Percentiles rank a stretch among this genome's conserved stretches.
These are phyloP conservation scores for Pythium dissotocum DNA, from an alignment of 352 stramenopile genomes.

Conservation along the genomic window DNA sequence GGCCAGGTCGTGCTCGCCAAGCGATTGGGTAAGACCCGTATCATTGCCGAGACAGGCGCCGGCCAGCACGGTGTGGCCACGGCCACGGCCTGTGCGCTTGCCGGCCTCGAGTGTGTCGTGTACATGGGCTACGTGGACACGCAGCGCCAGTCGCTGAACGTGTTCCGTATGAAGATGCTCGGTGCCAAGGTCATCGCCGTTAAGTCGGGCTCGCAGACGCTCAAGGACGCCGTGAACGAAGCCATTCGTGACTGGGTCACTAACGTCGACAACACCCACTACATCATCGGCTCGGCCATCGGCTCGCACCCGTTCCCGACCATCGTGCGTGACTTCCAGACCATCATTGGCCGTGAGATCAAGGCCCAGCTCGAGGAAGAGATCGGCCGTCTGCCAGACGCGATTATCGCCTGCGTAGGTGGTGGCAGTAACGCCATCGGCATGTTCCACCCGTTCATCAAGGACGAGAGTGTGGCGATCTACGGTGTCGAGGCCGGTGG, in stretches of 20 bases:
- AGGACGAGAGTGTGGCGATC: conserved; percentile 92
- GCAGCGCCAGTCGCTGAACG: conserved; percentile 96
- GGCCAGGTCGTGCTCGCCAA: conserved; percentile 96
- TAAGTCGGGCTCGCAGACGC: conserved; percentile 93
- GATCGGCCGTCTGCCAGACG: conserved; percentile 94
- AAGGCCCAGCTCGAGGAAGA: conserved; percentile 94
- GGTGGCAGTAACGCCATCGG: conserved; percentile 99
- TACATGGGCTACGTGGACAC: conserved; percentile 99
- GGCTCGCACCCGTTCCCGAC: conserved; percentile 98
- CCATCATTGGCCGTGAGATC: conserved; percentile 95
- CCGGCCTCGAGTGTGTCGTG: conserved; percentile 95
- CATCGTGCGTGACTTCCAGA: conserved; percentile 98
- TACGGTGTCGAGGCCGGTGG: conserved; percentile 97
- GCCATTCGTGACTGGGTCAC: conserved; percentile 99
- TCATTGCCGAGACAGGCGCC: conserved; percentile 98
- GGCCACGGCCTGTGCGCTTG: conserved; percentile 95
- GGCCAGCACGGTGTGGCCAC: conserved; percentile 98
- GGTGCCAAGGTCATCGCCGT: conserved; percentile 97
- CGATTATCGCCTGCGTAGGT: conserved; percentile 97
- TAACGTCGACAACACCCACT: conserved; percentile 98
- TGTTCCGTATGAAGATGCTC: conserved; percentile 99
- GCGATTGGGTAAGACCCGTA: conserved; percentile 95
- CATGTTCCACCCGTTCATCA: conserved; percentile 97
- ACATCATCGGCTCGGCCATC: conserved; percentile 98
- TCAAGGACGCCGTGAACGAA: conserved; percentile 99